phyloP scores from a whole-genome alignment of 805 yeast genomes.

The Saturnispora bothae region DNA sequence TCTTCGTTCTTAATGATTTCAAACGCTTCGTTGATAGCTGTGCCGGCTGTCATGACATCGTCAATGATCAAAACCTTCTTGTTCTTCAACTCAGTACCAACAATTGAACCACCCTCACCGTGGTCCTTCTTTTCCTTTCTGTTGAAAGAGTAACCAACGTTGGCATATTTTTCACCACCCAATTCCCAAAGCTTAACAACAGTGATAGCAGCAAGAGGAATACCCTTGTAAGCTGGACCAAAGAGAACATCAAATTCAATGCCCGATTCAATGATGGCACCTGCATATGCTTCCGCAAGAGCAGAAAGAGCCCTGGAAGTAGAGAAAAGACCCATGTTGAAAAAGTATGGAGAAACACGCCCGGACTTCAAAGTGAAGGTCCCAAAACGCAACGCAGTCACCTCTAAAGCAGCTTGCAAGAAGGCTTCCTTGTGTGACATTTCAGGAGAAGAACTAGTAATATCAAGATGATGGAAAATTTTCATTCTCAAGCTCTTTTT shows the following conservation, averaged over 20 bases:
- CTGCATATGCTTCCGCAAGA: constrained; percentile 82
- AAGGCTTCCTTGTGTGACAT: constrained; percentile 33
- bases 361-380: constrained; percentile 86
- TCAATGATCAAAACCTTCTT: constrained; percentile 80
- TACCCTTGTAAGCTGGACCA: constrained; percentile 98
- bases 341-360: constrained; percentile 89
- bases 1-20: constrained; percentile 57
- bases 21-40: constrained; percentile 93
- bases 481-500: too few species aligned
- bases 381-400: constrained; percentile 81
- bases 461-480: background rate
- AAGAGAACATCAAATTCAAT: constrained; percentile 82
- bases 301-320: constrained; percentile 71
- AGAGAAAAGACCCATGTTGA: constrained; percentile 84
- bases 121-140: constrained; percentile 96
- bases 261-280: constrained; percentile 71
- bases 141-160: constrained; percentile 84
- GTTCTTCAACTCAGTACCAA: constrained; percentile 66
- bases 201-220: constrained; percentile 88
- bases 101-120: constrained; percentile 95
- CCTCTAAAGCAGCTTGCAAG: constrained; percentile 71
- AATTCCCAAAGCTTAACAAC: constrained; percentile 87
- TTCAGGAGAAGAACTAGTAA: background rate
- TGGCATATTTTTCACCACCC: constrained; percentile 65
- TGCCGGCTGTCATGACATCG: constrained; percentile 98